phyloP scores from a whole-genome alignment of 768 basidiomycete species.

The Psilocybe tampanensis region DNA sequence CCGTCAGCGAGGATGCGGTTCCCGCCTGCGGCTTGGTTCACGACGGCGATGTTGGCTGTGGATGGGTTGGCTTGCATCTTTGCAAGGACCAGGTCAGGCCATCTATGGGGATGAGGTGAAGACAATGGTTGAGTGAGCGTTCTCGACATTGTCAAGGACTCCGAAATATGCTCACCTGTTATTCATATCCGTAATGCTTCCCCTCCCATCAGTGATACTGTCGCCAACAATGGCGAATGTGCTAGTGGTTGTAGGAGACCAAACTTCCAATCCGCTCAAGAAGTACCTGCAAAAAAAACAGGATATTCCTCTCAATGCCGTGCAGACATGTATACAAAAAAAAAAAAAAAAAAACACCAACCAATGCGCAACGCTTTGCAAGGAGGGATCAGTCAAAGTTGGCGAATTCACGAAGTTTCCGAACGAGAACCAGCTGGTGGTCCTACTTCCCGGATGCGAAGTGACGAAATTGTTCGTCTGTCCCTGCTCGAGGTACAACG shows the following conservation, averaged over 20 bases:
- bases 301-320: too few relatives aligned
- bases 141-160: background rate
- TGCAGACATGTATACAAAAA: too few relatives aligned
- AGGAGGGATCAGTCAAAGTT: constrained; percentile 35
- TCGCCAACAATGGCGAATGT: constrained; percentile 50
- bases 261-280: constrained; percentile 45
- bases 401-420: constrained; percentile 39
- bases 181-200: constrained; percentile 44
- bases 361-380: constrained; percentile 38
- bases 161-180: constrained; percentile 34
- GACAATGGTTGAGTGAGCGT: background rate
- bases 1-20: constrained; percentile 54
- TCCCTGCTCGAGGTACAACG: constrained; percentile 41
- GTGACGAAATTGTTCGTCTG: constrained; percentile 44
- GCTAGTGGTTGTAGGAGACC: constrained; percentile 29
- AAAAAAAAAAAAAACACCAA: constrained; percentile 13
- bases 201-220: constrained; percentile 56
- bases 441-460: constrained; percentile 51
- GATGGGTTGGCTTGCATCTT: constrained; percentile 37
- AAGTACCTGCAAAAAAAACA: constrained; percentile 35
- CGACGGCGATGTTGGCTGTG: constrained; percentile 39
- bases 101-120: constrained; percentile 25
- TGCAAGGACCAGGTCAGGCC: constrained; percentile 51
- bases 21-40: constrained; percentile 55
- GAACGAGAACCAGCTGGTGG: constrained; percentile 43